phyloP scores from a whole-genome alignment of 2,329 filamentous ascomycete species.

The Pezicula carpinea region DNA sequence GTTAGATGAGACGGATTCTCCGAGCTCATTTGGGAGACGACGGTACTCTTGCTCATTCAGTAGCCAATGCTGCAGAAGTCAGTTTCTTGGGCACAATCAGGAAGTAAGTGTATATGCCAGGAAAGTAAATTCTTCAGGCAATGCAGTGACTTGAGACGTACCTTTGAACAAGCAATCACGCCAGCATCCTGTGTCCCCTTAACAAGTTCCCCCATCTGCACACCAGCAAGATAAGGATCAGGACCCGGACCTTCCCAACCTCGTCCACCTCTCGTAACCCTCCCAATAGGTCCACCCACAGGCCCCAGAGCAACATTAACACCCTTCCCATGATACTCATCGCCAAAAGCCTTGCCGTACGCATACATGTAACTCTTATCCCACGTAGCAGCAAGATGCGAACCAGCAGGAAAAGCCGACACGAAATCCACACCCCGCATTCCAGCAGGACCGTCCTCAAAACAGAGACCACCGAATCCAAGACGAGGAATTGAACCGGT shows the following conservation, averaged over 20 bases:
- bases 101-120: constrained; percentile 30
- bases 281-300: constrained; percentile 60
- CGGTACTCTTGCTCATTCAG: constrained; percentile 64
- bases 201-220: constrained; percentile 57
- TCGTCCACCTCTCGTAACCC: constrained; percentile 58
- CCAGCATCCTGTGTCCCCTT: constrained; percentile 46
- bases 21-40: constrained; percentile 26
- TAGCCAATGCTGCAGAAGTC: constrained; percentile 53
- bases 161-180: constrained; percentile 47
- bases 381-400: constrained; percentile 64
- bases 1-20: constrained; percentile 65
- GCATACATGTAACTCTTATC: constrained; percentile 64
- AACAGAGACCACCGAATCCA: constrained; percentile 21
- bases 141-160: constrained; percentile 43
- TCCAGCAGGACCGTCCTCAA: constrained; percentile 22
- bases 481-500: constrained; percentile 18
- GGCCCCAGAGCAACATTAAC: constrained; percentile 67
- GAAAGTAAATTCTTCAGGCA: not conserved
- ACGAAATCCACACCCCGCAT: constrained; percentile 45
- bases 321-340: constrained; percentile 71
- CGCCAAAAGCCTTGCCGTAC: constrained; percentile 69
- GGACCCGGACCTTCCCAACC: constrained; percentile 57
- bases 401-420: constrained; percentile 61
- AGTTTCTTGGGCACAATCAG: constrained; percentile 29
- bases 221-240: constrained; percentile 40